Conservation (phyloP, 805 yeast genomes). For the Hagleromyces aurorensis region DNA sequence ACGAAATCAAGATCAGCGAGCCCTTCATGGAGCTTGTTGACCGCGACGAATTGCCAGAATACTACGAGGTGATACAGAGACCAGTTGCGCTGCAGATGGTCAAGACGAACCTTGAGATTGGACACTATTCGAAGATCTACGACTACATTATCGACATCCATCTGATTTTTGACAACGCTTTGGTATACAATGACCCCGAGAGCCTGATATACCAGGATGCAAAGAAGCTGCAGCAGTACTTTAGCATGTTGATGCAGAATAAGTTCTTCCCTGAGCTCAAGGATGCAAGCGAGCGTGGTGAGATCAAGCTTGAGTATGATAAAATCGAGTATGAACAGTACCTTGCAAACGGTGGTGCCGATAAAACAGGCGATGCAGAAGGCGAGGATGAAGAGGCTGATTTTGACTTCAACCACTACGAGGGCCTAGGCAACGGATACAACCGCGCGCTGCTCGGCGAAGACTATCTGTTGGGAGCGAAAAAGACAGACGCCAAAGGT, state of each 20-base stretch:
- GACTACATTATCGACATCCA: slow-evolving; percentile 52
- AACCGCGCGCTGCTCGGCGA: slow-evolving; percentile 24
- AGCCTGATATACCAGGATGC: slow-evolving; percentile 72
- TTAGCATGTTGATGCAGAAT: slow-evolving; percentile 31
- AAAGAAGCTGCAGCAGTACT: slow-evolving; percentile 44
- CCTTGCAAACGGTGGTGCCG: slow-evolving; percentile 18
- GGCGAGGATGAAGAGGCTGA: slow-evolving; percentile 21
- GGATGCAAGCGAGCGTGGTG: slow-evolving; percentile 28
- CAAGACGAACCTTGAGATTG: slow-evolving; percentile 41
- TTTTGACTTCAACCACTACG: slow-evolving; percentile 25
- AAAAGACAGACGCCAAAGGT: slow-evolving; percentile 1
- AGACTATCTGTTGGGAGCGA: slow-evolving; percentile 26
- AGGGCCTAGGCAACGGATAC: slow-evolving; percentile 30
- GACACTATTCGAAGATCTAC: slow-evolving; percentile 46
- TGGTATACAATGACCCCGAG: slow-evolving; percentile 64
- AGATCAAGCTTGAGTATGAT: slow-evolving; percentile 25
- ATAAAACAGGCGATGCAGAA: slow-evolving; percentile 8
- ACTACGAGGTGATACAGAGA: slow-evolving; percentile 58
- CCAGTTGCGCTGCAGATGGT: slow-evolving; percentile 71
- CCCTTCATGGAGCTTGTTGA: slow-evolving; percentile 74
- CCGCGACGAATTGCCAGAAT: slow-evolving; percentile 68
- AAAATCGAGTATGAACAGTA: slow-evolving; percentile 26
- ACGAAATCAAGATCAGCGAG: slow-evolving; percentile 39
- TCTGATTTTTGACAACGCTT: slow-evolving; percentile 72
- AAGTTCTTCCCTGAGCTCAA: slow-evolving; percentile 24